Conservation (phyloP, 148 eudicot genomes). For the Pouteria glomerata region DNA sequence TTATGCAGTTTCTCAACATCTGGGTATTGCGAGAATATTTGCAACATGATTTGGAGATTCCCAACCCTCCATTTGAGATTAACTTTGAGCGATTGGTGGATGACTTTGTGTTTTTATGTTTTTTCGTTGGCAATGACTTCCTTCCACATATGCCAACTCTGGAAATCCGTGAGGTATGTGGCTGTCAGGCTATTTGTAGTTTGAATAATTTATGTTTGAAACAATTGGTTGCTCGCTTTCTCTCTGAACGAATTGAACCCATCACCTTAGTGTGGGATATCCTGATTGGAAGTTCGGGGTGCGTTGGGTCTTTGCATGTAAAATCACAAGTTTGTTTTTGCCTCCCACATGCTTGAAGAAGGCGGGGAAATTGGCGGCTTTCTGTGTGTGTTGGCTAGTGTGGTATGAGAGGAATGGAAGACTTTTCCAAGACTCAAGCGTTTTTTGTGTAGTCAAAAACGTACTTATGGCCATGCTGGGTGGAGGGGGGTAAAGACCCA, state of each 20-base stretch:
- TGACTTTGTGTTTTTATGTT: slow-evolving; percentile 97
- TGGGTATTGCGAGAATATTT: slow-evolving; percentile 96
- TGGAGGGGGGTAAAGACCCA: too few relatives aligned
- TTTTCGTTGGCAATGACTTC: slow-evolving; percentile 98
- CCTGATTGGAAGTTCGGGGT: too few relatives aligned
- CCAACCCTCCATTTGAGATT: slow-evolving; percentile 63
- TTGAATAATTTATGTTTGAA: not conserved
- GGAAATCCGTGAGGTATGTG: slow-evolving; percentile 94
- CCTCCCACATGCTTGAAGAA: not conserved
- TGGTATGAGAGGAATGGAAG: too few relatives aligned
- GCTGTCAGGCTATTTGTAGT: not conserved
- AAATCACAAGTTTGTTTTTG: too few relatives aligned
- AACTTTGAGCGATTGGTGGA: slow-evolving; percentile 86
- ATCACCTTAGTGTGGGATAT: too few relatives aligned
- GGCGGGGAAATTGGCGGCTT: not conserved
- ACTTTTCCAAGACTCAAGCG: too few relatives aligned
- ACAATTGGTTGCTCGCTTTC: not conserved
- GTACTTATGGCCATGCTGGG: too few relatives aligned
- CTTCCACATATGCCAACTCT: slow-evolving; percentile 99
- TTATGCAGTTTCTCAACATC: slow-evolving; percentile 79
- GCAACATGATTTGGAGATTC: slow-evolving; percentile 77
- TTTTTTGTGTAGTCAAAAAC: too few relatives aligned
- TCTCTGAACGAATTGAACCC: too few relatives aligned
- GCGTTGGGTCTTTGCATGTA: too few relatives aligned
- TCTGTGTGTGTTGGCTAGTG: not conserved